These are phyloP conservation scores for Solanum bulbocastanum DNA, from an alignment of 257 asterid species.

Conservation along the genomic window DNA sequence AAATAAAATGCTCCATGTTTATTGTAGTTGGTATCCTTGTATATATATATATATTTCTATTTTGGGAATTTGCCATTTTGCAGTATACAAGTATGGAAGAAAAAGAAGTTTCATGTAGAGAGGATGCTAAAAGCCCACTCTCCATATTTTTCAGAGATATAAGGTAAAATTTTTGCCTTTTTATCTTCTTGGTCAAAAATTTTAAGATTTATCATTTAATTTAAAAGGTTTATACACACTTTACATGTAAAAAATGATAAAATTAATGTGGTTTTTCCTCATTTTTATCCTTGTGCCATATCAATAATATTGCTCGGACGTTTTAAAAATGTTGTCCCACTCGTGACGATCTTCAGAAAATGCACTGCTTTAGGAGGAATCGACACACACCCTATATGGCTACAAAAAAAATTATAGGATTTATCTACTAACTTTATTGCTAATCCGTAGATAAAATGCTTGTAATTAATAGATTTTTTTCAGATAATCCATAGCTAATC, in stretches of 20 bases:
- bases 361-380: neutral
- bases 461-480: neutral
- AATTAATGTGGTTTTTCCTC: neutral
- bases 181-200: neutral
- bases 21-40: neutral
- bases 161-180: constrained; percentile 9
- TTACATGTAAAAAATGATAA: neutral
- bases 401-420: neutral
- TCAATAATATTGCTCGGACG: neutral
- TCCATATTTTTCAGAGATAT: constrained; percentile 27
- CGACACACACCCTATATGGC: neutral
- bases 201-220: neutral
- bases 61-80: neutral
- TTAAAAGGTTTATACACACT: neutral
- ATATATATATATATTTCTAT: neutral
- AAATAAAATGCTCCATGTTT: neutral
- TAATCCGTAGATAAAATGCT: neutral
- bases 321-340: neutral
- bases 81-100: constrained; percentile 13
- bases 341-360: neutral
- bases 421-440: neutral
- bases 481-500: neutral
- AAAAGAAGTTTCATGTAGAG: constrained; percentile 12
- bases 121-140: constrained; percentile 9
- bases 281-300: neutral